A percentile compares a stretch with the other conserved stretches of the same genome.
Conservation (phyloP, 352 stramenopile genomes). For the Phytophthora foliorum region DNA sequence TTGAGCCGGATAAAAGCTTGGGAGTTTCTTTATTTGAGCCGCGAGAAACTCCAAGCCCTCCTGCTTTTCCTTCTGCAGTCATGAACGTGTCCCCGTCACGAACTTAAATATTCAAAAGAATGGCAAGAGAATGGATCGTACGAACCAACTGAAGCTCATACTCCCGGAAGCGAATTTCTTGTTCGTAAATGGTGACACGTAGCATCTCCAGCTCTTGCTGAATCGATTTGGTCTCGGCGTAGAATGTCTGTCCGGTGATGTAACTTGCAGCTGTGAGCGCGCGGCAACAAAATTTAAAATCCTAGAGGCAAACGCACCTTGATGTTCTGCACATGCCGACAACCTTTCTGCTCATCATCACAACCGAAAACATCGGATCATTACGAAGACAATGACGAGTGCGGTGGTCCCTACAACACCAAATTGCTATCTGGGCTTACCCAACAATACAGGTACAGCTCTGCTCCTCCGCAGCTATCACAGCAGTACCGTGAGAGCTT, state of each 20-base stretch:
- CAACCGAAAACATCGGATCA: conserved; percentile 12
- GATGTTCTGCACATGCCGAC: conserved; percentile 72
- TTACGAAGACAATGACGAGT: neutral
- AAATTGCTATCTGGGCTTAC: conserved; percentile 19
- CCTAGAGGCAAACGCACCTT: conserved; percentile 43
- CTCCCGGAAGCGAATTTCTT: conserved; percentile 60
- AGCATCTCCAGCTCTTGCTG: conserved; percentile 69
- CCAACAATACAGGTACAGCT: conserved; percentile 79
- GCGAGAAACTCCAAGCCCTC: conserved; percentile 56
- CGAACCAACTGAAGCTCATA: conserved; percentile 60
- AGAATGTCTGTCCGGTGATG: conserved; percentile 53
- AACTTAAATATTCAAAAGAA: neutral
- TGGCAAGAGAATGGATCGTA: neutral
- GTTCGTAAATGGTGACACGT: conserved; percentile 67
- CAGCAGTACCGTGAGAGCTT: conserved; percentile 74
- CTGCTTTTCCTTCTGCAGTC: conserved; percentile 63
- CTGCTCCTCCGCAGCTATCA: conserved; percentile 61
- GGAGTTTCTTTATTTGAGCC: conserved; percentile 47
- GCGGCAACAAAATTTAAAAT: neutral
- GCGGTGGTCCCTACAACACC: neutral
- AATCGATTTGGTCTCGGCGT: conserved; percentile 57
- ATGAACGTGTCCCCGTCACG: neutral
- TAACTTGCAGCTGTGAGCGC: neutral
- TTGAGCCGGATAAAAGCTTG: conserved; percentile 20
- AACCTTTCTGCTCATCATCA: conserved; percentile 67